Evolutionary conservation across 768 basidiomycete genomes (phyloP), one percentile per base, ranked within the genome.

Genomic region (Butyriboletus loyo): DNA sequence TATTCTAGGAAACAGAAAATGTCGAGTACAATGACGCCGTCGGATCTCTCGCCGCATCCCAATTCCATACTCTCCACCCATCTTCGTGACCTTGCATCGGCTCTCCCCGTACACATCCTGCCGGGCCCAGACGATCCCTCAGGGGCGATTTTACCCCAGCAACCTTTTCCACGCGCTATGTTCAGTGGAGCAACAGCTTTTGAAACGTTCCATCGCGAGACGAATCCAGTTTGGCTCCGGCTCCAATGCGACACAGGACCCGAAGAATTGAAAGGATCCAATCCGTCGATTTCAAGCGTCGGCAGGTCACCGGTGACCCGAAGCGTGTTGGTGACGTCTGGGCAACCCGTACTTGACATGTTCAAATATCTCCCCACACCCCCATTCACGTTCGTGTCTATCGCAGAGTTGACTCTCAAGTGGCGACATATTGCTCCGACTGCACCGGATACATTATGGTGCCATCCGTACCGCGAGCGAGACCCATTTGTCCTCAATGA

Each of bases 401-500:
- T 98, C 54, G 80, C 91, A 10, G 80, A 85, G 62, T 76, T 86
- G 37, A 95, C 93, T 11, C 76, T 99, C 31, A 82, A 78, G 60
- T 99, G 96, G 97, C 77, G 94, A 52, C 96, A 98, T 73, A 84
- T 97, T 68, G 94, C 97, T n/a, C 97, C 97, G 4, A 98, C 97
- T 8, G 96, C 96, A 24, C 97, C 97, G 25, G 97, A 99, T 70
- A 99, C 97, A 1, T 78, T 99, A 4, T 98, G 94, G 94, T 98
- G 97, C 62, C 95, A 98, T 68, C 97, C 97, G 17, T 98, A 88
- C 73, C 82, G 88, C 45, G 77, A 82, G 27, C 73, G 76, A 17
- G 97, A 99, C 65, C 97, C 97, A 0, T 99, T 99, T 72, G 77
- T 97, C 50, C 77, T 99, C 30, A 61, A 73, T n/a, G 79, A 86